Percentiles rank a stretch among this genome's conserved stretches.
Conservation (phyloP, 2,329 filamentous ascomycete species). For the Xylariaceae sp. region DNA sequence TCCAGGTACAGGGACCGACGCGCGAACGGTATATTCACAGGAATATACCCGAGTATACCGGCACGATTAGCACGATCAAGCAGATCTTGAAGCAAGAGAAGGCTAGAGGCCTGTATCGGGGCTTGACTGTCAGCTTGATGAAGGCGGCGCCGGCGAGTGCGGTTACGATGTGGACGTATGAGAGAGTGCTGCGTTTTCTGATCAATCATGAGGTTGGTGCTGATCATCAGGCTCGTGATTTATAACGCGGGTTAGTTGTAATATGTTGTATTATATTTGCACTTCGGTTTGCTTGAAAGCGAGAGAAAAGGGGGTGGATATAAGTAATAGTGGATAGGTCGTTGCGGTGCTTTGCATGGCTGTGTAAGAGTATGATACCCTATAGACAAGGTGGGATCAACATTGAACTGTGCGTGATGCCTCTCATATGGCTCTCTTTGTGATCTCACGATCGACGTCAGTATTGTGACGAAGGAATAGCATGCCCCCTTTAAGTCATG, state of each 20-base stretch:
- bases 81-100: constrained; percentile 70
- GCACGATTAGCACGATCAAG: constrained; percentile 60
- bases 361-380: constrained; percentile 14
- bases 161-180: constrained; percentile 93
- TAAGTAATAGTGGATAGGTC: constrained; percentile 7
- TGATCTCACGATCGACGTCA: neutral
- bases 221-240: neutral
- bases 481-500: neutral
- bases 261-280: constrained; percentile 5
- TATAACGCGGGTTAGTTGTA: neutral
- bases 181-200: constrained; percentile 62
- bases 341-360: neutral
- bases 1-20: constrained; percentile 93
- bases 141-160: constrained; percentile 94
- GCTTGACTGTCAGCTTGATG: constrained; percentile 78
- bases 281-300: neutral
- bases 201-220: constrained; percentile 36
- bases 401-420: neutral
- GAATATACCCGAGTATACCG: constrained; percentile 80
- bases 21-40: constrained; percentile 71
- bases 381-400: constrained; percentile 16
- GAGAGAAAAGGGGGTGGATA: neutral
- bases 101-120: constrained; percentile 74
- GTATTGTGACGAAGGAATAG: neutral
- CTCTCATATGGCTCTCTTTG: neutral